Conservation (phyloP, 1,284 basidiomycete species). For the Mycosarcoma maydis region DNA sequence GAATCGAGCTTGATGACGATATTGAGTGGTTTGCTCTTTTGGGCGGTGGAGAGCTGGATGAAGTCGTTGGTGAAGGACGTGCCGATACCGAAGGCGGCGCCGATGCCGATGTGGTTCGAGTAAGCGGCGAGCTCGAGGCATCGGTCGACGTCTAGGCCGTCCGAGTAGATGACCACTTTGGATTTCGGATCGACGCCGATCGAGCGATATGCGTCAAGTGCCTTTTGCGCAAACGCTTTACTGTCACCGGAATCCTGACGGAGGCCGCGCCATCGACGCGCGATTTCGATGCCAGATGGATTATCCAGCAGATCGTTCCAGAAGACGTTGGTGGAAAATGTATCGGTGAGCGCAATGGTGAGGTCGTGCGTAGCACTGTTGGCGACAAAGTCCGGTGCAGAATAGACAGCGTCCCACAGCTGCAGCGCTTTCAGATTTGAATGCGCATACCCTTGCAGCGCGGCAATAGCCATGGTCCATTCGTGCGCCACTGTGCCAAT, state of each 20-base stretch:
- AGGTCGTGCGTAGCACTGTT: constrained; percentile 58
- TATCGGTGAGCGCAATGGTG: constrained; percentile 66
- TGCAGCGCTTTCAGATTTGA: constrained; percentile 56
- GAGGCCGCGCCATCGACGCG: constrained; percentile 59
- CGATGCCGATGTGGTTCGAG: constrained; percentile 57
- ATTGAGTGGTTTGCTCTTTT: constrained; percentile 57
- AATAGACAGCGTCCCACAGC: constrained; percentile 63
- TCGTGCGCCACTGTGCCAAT: constrained; percentile 66
- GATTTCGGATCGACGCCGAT: constrained; percentile 56
- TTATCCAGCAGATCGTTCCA: constrained; percentile 58
- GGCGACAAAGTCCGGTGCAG: constrained; percentile 59
- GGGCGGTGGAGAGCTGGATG: background rate
- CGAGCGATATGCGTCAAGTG: constrained; percentile 45
- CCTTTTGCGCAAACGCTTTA: constrained; percentile 52
- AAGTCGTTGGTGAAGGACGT: constrained; percentile 63
- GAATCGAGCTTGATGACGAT: constrained; percentile 64
- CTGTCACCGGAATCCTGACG: constrained; percentile 64
- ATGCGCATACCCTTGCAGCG: constrained; percentile 55
- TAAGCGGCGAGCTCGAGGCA: constrained; percentile 53
- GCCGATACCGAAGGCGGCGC: constrained; percentile 60
- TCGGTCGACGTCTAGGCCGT: constrained; percentile 54
- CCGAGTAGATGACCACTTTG: constrained; percentile 64
- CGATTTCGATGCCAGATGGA: constrained; percentile 53
- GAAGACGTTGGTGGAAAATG: constrained; percentile 63
- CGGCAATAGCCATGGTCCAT: constrained; percentile 66